A percentile compares a stretch with the other conserved stretches of the same genome.
These are phyloP conservation scores for Suhomyces kunorum DNA, from an alignment of 1,139 yeast genomes.

Conservation along the genomic window DNA sequence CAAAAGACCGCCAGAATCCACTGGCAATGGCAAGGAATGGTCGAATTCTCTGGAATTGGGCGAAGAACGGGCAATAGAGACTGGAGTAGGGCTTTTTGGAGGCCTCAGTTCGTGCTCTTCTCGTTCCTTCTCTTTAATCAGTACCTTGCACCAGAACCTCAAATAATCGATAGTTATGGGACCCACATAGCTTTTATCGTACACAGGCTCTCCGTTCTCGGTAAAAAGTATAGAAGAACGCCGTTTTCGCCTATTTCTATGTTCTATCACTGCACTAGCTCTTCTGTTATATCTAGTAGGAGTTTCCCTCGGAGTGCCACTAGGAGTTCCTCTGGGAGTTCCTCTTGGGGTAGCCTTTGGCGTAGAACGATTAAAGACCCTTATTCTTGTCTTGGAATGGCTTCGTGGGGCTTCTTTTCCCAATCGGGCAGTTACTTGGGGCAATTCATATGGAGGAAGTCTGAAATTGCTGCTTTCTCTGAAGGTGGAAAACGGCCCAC, in stretches of 20 bases:
- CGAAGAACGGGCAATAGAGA: not conserved
- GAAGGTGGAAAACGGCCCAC: constrained; percentile 12
- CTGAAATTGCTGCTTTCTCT: constrained; percentile 8
- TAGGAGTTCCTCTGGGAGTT: constrained; percentile 12
- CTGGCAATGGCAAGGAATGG: constrained; percentile 30
- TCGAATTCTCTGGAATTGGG: constrained; percentile 19
- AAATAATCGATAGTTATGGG: constrained; percentile 44
- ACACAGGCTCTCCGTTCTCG: constrained; percentile 26
- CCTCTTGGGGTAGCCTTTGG: constrained; percentile 12
- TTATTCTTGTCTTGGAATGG: constrained; percentile 13
- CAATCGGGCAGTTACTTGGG: constrained; percentile 23
- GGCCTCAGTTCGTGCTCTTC: constrained; percentile 9
- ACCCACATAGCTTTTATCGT: constrained; percentile 38
- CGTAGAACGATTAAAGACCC: constrained; percentile 10
- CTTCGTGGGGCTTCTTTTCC: constrained; percentile 7
- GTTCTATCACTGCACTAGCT: constrained; percentile 15
- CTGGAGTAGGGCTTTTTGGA: constrained; percentile 10
- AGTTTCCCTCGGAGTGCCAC: constrained; percentile 6
- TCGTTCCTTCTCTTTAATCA: constrained; percentile 24
- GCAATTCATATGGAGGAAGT: constrained; percentile 33
- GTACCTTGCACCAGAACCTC: constrained; percentile 37
- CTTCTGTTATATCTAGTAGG: constrained; percentile 10
- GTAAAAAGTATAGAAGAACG: constrained; percentile 36
- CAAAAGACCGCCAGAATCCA: constrained; percentile 14
- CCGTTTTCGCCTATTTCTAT: constrained; percentile 22